Evolutionary conservation across 768 basidiomycete species (phyloP).

Genomic region (Leccinellum luteum): DNA sequence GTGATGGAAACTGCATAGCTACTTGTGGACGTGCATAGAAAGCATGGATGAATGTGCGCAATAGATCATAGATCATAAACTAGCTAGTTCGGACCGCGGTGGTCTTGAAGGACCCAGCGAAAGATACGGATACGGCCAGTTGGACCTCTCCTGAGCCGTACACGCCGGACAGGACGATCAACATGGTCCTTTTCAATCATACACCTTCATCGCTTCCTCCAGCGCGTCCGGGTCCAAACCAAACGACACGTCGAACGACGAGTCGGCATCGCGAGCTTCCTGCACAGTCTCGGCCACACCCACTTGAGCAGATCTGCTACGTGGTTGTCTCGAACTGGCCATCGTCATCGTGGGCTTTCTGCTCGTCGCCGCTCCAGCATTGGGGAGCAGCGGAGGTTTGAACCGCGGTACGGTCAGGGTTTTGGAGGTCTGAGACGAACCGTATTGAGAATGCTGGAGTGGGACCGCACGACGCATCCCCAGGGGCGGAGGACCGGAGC

Average conservation of each 20-base stretch:
- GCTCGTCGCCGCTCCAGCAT: background rate
- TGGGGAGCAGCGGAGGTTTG: constrained; percentile 26
- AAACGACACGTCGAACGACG: constrained; percentile 33
- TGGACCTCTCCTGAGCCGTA: background rate
- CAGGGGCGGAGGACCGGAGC: constrained; percentile 23
- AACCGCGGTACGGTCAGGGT: constrained; percentile 20
- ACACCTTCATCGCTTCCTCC: constrained; percentile 32
- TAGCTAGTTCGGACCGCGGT: background rate
- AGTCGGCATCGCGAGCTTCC: constrained; percentile 21
- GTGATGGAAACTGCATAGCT: background rate
- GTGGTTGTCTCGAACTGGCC: background rate
- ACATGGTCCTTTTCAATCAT: constrained; percentile 22
- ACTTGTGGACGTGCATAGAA: background rate
- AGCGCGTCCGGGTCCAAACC: constrained; percentile 27
- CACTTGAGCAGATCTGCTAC: background rate
- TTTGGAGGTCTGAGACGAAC: constrained; percentile 20
- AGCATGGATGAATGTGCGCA: background rate
- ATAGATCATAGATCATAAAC: background rate
- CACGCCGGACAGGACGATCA: too few species aligned
- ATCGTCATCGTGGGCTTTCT: background rate
- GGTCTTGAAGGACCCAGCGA: background rate
- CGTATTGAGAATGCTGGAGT: constrained; percentile 19
- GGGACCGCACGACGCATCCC: constrained; percentile 29
- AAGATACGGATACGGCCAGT: background rate
- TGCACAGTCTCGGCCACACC: background rate